Percentiles rank a stretch among this genome's conserved stretches.
Conservation (phyloP, 495 filamentous ascomycete genomes). For the Penicillium turbatum region DNA sequence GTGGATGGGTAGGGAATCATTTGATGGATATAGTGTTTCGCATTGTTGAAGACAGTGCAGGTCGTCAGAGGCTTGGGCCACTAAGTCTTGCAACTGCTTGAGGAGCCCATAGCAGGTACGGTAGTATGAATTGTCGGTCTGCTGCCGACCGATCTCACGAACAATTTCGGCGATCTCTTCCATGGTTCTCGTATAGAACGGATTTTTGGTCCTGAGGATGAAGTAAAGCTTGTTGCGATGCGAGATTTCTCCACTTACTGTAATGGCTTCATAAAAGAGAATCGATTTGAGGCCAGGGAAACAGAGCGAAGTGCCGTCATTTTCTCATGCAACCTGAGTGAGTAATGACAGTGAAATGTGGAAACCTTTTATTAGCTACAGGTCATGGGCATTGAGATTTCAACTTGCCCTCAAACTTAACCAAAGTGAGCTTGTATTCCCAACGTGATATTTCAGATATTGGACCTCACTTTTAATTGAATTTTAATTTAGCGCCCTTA, state of each 20-base stretch:
- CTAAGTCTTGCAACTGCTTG: conserved; percentile 1
- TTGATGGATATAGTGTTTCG: not conserved
- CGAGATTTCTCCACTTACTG: not conserved
- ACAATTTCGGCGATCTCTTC: conserved; percentile 3
- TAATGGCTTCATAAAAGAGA: not conserved
- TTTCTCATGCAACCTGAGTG: not conserved
- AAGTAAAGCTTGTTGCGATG: not conserved
- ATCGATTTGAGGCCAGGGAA: not conserved
- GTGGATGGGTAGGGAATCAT: not conserved
- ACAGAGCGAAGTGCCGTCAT: not conserved
- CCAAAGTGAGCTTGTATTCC: too few species aligned
- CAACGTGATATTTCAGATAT: too few species aligned
- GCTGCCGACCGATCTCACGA: not conserved
- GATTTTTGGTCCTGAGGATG: not conserved
- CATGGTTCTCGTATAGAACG: not conserved
- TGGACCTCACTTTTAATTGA: too few species aligned
- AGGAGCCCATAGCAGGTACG: not conserved
- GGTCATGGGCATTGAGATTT: too few species aligned
- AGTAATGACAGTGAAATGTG: too few species aligned
- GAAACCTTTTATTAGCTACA: too few species aligned
- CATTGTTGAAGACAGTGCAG: not conserved
- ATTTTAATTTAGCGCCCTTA: too few species aligned
- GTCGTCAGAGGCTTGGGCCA: not conserved
- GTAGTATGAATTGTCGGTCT: not conserved
- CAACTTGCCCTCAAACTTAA: too few species aligned